Conservation (phyloP, 1,284 basidiomycete species). For the Apiotrichum gracile region DNA sequence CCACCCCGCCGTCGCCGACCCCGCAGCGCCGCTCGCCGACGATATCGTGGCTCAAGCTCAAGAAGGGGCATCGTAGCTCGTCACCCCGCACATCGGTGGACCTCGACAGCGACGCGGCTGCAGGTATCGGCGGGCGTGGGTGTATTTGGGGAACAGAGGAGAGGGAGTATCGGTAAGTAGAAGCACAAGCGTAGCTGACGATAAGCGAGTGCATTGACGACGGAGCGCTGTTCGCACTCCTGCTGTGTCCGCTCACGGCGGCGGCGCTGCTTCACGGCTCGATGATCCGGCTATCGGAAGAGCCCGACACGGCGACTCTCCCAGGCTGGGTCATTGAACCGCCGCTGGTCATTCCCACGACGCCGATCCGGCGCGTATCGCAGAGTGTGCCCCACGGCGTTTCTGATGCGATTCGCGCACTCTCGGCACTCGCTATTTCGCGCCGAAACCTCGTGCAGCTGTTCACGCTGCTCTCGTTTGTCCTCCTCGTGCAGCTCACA, state of each 20-base stretch:
- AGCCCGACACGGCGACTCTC: conserved; percentile 48
- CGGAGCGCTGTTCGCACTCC: conserved; percentile 70
- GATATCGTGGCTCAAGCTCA: not conserved
- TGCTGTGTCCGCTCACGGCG: conserved; percentile 70
- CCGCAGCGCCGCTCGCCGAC: not conserved
- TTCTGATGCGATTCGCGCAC: conserved; percentile 50
- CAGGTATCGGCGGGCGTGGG: conserved; percentile 24
- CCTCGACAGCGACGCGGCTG: conserved; percentile 20
- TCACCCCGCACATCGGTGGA: no score
- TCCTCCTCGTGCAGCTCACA: conserved; percentile 68
- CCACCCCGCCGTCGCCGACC: conserved; percentile 14
- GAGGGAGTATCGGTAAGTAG: conserved; percentile 41
- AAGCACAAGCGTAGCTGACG: not conserved
- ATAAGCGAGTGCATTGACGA: conserved; percentile 71
- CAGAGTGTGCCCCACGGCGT: conserved; percentile 5
- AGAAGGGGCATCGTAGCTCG: not conserved
- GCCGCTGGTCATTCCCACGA: conserved; percentile 50
- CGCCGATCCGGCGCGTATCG: conserved; percentile 40
- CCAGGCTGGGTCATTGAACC: conserved; percentile 68
- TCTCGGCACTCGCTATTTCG: conserved; percentile 62
- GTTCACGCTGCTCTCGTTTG: conserved; percentile 69
- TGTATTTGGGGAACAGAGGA: conserved; percentile 47
- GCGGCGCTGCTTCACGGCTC: conserved; percentile 55
- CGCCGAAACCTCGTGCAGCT: conserved; percentile 71
- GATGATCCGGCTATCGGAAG: conserved; percentile 46